phyloP scores from a whole-genome alignment of 2,329 filamentous ascomycete genomes.

The Scolecobasidium constrictum region DNA sequence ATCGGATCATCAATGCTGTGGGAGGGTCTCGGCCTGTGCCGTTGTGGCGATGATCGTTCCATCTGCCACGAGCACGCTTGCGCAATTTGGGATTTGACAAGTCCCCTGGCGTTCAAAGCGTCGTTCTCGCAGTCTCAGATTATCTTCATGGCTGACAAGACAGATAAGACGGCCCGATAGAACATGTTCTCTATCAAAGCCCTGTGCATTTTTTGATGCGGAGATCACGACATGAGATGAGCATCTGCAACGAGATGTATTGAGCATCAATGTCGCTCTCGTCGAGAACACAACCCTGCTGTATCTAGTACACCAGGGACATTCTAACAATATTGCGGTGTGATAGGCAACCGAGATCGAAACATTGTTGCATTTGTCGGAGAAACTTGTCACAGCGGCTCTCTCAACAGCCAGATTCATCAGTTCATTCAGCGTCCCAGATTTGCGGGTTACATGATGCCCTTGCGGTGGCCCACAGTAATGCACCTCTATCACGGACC shows the following conservation, averaged over 20 bases:
- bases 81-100: slow-evolving; percentile 1
- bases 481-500: too few relatives aligned
- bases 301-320: not conserved
- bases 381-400: too few relatives aligned
- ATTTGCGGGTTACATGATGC: too few relatives aligned
- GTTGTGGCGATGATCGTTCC: not conserved
- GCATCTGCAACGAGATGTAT: not conserved
- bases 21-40: not conserved
- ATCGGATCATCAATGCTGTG: too few relatives aligned
- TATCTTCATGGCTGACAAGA: not conserved
- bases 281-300: too few relatives aligned
- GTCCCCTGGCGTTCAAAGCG: not conserved
- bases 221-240: not conserved
- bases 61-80: not conserved
- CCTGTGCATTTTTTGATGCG: not conserved
- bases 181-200: too few relatives aligned
- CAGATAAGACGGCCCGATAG: not conserved
- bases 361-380: not conserved
- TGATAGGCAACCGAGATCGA: not conserved
- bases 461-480: too few relatives aligned
- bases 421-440: too few relatives aligned
- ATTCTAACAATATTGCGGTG: not conserved
- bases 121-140: not conserved
- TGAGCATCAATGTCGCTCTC: not conserved
- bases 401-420: too few relatives aligned